Evolutionary conservation across 352 stramenopile genomes (phyloP), one percentile per base, ranked within the genome.

Genomic region (Pythium guiyangense): DNA sequence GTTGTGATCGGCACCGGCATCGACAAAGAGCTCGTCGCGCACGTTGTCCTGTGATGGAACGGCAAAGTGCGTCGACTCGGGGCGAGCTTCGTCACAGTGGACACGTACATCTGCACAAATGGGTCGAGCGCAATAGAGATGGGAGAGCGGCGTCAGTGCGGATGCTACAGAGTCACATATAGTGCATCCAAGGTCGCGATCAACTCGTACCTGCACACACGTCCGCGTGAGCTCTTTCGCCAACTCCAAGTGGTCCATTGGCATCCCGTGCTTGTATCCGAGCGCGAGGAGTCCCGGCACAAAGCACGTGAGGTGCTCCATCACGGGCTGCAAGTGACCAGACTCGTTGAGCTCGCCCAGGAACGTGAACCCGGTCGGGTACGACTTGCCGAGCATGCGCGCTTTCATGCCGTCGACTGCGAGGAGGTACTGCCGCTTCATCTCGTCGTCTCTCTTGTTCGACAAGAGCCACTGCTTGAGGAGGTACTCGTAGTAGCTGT

Each of bases 271-370:
- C 27, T 69, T 22, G 4, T 64, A 70, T 8, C 83, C 87, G 12
- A 97, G 73, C 2, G 84, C 79, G 2, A 96, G 61, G 64, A 94
- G 75, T 3, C 86, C 87, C 11, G 90, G 85, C 6, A 96, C 59
- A 47, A 96, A 97, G 60, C 91, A 97, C 4, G 86, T 78, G 44
- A 94, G 67, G 55, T 97, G 91, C 57, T 97, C 86, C 80, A 92
- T 92, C 39, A 65, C 65, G 40, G 60, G 58, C 6, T 61, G 54
- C 10, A 86, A 54, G 12, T 57, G 50, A 6, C 63, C 62, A 45
- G 35, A 63, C 39, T 59, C 48, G 3, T 59, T 53, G 2, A 76
- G 46, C 29, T 78, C 72, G 6, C 73, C 75, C n/a, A 92, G 46
- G 52, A 86, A 86, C 4, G 59, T 57, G 31, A 25, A 73, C 34